Conservation (phyloP, 805 yeast species). For the Saccharomycopsis oosterbeekiorum region DNA sequence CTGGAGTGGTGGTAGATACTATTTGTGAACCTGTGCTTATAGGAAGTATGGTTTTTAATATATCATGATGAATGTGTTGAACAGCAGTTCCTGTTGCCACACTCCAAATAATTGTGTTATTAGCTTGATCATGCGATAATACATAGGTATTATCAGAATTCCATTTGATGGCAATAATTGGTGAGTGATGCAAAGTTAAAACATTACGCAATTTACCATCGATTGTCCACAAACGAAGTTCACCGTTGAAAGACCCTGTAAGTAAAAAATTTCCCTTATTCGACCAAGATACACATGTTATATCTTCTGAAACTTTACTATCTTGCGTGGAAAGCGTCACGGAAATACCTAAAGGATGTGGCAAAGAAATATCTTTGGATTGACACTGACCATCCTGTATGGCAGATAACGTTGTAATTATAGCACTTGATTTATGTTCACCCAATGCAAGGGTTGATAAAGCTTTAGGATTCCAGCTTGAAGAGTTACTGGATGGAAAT, state of each 20-base stretch:
- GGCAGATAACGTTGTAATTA: slow-evolving; percentile 30
- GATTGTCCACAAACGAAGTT: slow-evolving; percentile 66
- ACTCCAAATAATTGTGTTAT: slow-evolving; percentile 57
- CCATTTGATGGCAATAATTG: slow-evolving; percentile 55
- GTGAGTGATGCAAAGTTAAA: slow-evolving; percentile 40
- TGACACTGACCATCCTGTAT: slow-evolving; percentile 24
- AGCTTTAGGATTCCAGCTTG: slow-evolving; percentile 49
- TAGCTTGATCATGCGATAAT: slow-evolving; percentile 49
- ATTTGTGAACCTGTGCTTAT: slow-evolving; percentile 4
- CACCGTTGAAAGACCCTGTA: slow-evolving; percentile 63
- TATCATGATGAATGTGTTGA: slow-evolving; percentile 33
- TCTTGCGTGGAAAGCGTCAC: slow-evolving; percentile 9
- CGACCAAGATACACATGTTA: slow-evolving; percentile 47
- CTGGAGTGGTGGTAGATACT: neutral
- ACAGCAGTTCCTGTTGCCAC: slow-evolving; percentile 40
- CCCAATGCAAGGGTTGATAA: slow-evolving; percentile 45
- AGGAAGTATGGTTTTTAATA: slow-evolving; percentile 4
- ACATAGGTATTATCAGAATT: slow-evolving; percentile 43
- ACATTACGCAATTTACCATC: slow-evolving; percentile 57
- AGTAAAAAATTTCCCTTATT: slow-evolving; percentile 52
- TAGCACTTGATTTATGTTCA: slow-evolving; percentile 36
- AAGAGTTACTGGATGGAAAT: slow-evolving; percentile 36
- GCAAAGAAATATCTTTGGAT: slow-evolving; percentile 21
- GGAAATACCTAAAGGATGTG: slow-evolving; percentile 28
- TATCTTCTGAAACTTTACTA: slow-evolving; percentile 16